These are phyloP conservation scores for Cladosporium velox DNA, from an alignment of 2,329 filamentous ascomycete genomes.

Conservation along the genomic window DNA sequence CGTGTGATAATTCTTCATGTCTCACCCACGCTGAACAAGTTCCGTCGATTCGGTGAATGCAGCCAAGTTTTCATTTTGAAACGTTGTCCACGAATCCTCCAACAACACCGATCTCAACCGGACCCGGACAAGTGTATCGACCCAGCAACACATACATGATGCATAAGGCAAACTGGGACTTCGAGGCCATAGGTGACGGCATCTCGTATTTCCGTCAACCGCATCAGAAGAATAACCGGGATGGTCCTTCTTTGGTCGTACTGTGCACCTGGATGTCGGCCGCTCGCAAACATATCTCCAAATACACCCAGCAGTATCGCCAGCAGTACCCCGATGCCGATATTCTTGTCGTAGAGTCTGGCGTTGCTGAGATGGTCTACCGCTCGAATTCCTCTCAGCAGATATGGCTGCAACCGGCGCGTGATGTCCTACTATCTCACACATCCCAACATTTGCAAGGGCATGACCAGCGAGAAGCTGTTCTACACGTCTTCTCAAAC, in stretches of 20 bases:
- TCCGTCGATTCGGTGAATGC: not conserved
- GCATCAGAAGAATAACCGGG: not conserved
- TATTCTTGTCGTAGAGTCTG: constrained; percentile 35
- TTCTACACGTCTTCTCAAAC: constrained; percentile 40
- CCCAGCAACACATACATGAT: not conserved
- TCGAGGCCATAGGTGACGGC: not conserved
- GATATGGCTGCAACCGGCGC: constrained; percentile 24
- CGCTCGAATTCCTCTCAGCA: constrained; percentile 20
- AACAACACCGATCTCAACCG: not conserved
- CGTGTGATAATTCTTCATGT: not conserved
- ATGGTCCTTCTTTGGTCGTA: constrained; percentile 38
- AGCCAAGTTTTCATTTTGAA: not conserved
- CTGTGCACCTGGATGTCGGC: constrained; percentile 39
- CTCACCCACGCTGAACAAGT: not conserved
- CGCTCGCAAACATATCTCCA: constrained; percentile 34
- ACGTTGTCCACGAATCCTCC: not conserved
- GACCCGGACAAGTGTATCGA: not conserved
- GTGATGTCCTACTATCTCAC: constrained; percentile 25
- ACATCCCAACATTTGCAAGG: not conserved
- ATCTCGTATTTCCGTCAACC: constrained; percentile 3
- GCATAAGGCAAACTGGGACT: not conserved
- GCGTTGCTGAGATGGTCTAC: constrained; percentile 27
- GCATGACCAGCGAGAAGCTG: constrained; percentile 21
- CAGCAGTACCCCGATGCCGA: constrained; percentile 31
- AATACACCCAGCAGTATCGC: constrained; percentile 36